These are phyloP conservation scores for Setaria italica DNA, from an alignment of 202 grass and related monocot species.

Conservation along the genomic window DNA sequence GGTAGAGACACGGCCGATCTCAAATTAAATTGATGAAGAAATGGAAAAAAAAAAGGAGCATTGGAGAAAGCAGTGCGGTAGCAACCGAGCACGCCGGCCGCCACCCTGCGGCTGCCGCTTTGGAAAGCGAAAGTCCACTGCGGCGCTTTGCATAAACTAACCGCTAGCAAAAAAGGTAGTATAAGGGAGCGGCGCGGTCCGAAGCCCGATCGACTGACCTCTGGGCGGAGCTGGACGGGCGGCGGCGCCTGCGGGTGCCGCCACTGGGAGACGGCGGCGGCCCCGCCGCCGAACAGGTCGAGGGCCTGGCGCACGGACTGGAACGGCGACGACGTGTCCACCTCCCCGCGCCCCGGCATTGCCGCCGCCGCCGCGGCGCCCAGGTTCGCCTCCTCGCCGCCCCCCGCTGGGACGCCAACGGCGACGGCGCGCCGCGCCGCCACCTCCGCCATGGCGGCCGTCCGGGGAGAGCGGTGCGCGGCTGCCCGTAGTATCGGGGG, in stretches of 20 bases:
- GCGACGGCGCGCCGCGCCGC: constrained; percentile 38
- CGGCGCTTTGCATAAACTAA: constrained; percentile 12
- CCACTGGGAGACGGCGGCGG: constrained; percentile 53
- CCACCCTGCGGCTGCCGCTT: neutral
- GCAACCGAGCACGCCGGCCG: constrained; percentile 23
- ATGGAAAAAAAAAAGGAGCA: neutral
- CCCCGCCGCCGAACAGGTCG: constrained; percentile 68
- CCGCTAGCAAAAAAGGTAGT: neutral
- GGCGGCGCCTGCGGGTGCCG: constrained; percentile 43
- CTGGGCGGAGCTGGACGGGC: constrained; percentile 70
- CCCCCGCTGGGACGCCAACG: neutral
- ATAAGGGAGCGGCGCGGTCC: neutral
- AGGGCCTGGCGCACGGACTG: constrained; percentile 86
- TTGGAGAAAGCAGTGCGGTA: neutral
- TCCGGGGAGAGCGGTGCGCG: neutral
- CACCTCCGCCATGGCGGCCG: constrained; percentile 44
- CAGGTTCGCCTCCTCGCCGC: neutral
- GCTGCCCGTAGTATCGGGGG: neutral
- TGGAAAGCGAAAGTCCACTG: constrained; percentile 4
- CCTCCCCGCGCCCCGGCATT: constrained; percentile 68
- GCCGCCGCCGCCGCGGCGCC: neutral
- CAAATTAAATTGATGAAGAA: neutral
- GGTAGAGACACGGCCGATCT: neutral
- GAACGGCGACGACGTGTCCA: constrained; percentile 91
- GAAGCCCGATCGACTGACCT: constrained; percentile 51